Evolutionary conservation across 2,329 filamentous ascomycete genomes (phyloP).

Genomic region (Thermoascus crustaceus): DNA sequence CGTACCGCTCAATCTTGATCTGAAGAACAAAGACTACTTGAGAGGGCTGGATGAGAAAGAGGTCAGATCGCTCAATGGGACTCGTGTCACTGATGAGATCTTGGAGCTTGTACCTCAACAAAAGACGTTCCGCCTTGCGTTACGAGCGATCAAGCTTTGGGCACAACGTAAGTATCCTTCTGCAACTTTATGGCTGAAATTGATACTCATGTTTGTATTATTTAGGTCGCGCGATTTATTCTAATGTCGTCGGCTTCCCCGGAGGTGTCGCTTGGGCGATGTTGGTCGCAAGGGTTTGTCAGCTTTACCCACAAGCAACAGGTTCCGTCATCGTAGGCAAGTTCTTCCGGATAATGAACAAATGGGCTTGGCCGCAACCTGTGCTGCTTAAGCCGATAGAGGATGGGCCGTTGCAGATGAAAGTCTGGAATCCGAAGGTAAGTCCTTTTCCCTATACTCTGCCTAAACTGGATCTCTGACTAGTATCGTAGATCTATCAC

Average conservation of each 20-base stretch:
- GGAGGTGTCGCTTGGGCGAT: conserved; percentile 98
- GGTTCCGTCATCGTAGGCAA: conserved; percentile 83
- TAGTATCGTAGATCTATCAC: conserved; percentile 57
- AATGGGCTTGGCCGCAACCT: conserved; percentile 93
- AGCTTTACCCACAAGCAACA: conserved; percentile 88
- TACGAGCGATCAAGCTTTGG: conserved; percentile 94
- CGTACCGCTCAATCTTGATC: conserved; percentile 62
- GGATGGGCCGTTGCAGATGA: conserved; percentile 67
- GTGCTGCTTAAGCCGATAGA: conserved; percentile 84
- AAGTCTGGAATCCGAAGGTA: conserved; percentile 91
- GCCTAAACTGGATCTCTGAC: conserved; percentile 1
- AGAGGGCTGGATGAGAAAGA: conserved; percentile 81
- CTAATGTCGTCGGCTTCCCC: conserved; percentile 92
- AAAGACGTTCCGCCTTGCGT: conserved; percentile 78
- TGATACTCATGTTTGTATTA: conserved; percentile 9
- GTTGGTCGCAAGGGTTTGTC: conserved; percentile 90
- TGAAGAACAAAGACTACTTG: conserved; percentile 77
- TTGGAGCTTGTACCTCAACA: conserved; percentile 79
- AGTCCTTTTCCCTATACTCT: conserved; percentile 12
- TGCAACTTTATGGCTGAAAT: background rate
- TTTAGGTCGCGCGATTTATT: conserved; percentile 73
- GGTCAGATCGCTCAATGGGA: conserved; percentile 85
- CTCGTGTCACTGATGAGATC: conserved; percentile 89
- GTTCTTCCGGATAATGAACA: conserved; percentile 85
- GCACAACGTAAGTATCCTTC: conserved; percentile 54